phyloP scores from a whole-genome alignment of 2,329 filamentous ascomycete genomes.

The Teratosphaeriaceae sp. region DNA sequence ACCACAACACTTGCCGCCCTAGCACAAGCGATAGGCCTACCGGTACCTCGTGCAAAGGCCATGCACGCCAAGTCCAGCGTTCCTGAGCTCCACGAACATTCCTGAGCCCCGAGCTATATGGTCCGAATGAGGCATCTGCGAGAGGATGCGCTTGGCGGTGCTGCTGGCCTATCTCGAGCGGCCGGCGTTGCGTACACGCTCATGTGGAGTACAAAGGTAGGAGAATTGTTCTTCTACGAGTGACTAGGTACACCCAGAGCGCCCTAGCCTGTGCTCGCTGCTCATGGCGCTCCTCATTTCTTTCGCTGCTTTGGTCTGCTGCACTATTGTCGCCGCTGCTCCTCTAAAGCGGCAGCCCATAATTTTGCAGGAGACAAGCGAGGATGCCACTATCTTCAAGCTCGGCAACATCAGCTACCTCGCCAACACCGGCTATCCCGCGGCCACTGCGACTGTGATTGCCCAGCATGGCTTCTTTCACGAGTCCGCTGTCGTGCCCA shows the following conservation, averaged over 20 bases:
- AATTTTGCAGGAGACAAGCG: neutral
- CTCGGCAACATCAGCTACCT: constrained; percentile 34
- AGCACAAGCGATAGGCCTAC: neutral
- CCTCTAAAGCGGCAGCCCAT: neutral
- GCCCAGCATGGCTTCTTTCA: neutral
- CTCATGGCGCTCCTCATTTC: no score
- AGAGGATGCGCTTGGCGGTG: neutral
- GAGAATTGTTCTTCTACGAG: no score
- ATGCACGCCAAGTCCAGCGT: neutral
- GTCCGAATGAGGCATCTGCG: constrained; percentile 1
- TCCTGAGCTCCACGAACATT: neutral
- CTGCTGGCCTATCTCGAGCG: neutral
- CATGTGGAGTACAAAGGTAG: no score
- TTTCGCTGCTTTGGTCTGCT: neutral
- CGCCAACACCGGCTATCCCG: constrained; percentile 30
- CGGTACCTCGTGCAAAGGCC: no score
- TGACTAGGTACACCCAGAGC: no score
- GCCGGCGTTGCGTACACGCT: no score
- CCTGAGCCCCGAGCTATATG: no score
- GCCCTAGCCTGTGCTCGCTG: no score
- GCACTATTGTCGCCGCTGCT: neutral
- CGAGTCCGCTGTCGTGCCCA: constrained; percentile 10
- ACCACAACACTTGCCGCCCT: no score
- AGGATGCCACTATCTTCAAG: constrained; percentile 30
- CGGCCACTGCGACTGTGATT: constrained; percentile 9